phyloP scores from a whole-genome alignment of 805 yeast species.

The Myxozyma melibiosi region DNA sequence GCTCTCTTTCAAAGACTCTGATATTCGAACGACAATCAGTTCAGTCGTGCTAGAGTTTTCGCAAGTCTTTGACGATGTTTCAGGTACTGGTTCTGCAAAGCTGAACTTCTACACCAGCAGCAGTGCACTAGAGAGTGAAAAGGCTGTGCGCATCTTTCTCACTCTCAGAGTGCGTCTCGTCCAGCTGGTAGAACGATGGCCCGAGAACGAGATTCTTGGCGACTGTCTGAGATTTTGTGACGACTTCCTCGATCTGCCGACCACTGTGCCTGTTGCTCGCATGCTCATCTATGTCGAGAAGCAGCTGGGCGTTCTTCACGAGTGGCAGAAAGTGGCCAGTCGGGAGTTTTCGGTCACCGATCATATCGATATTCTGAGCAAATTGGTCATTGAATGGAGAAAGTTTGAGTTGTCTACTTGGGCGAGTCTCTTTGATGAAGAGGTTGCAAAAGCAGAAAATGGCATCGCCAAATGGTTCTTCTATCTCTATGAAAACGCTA shows the following conservation, averaged over 20 bases:
- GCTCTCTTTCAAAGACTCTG: slow-evolving; percentile 32
- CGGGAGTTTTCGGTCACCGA: slow-evolving; percentile 65
- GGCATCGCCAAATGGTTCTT: slow-evolving; percentile 87
- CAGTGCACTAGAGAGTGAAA: slow-evolving; percentile 60
- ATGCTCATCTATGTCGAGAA: slow-evolving; percentile 83
- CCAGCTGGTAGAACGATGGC: slow-evolving; percentile 70
- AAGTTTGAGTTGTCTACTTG: slow-evolving; percentile 82
- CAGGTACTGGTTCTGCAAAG: not conserved
- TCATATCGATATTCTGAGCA: slow-evolving; percentile 61
- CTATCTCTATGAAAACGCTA: slow-evolving; percentile 76
- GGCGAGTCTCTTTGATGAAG: slow-evolving; percentile 72
- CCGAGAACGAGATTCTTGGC: slow-evolving; percentile 88
- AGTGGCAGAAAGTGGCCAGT: slow-evolving; percentile 94
- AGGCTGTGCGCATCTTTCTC: slow-evolving; percentile 54
- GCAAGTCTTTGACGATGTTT: not conserved
- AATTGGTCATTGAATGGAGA: slow-evolving; percentile 87
- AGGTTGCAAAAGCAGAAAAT: slow-evolving; percentile 53
- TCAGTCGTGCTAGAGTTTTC: slow-evolving; percentile 8
- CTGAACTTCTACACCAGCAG: slow-evolving; percentile 67
- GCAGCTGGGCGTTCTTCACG: slow-evolving; percentile 75
- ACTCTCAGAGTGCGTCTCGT: slow-evolving; percentile 44
- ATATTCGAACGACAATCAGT: slow-evolving; percentile 2
- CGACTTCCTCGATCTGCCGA: slow-evolving; percentile 66
- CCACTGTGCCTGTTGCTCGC: slow-evolving; percentile 72
- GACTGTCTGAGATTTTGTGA: slow-evolving; percentile 63